Evolutionary conservation across 208 protist species (phyloP), one percentile per base, ranked within the genome.

Genomic region (Trypanosoma mega): DNA sequence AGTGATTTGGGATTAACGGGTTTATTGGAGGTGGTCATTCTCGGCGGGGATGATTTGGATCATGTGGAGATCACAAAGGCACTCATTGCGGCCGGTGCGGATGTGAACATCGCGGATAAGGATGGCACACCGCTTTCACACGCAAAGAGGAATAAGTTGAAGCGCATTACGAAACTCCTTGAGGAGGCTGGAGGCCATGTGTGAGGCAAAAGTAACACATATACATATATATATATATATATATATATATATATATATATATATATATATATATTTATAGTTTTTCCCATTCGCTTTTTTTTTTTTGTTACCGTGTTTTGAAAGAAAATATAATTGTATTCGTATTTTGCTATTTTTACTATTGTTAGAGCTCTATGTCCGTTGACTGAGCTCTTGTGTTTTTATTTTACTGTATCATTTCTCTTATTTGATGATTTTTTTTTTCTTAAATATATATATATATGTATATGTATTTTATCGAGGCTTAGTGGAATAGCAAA

Each of bases 51-150:
- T 27, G 80, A 82, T 45, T 31, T 55, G n/a, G 74, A 80, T 33
- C 80, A 86, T 39, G 75, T 86, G 1, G 69, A 80, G 36, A 80
- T 82, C 59, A 74, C 79, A 44, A 74, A 71, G 70, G 59, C 76
- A 33, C 54, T 87, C 34, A 80, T 87, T 34, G 72, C 41, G 21
- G 48, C 72, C 16, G 75, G 75, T 21, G 75, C 66, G 11, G 62
- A 82, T 57, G 70, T 86, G 7, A 72, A 86, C 44, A 46, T 74
- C 41, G 50, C 61, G 20, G 72, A 86, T 21, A 71, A 56, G 4
- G 41, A 74, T 0, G 72, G 74, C 31, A 80, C 75, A n/a, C 69
- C 80, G 14, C 69, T 86, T 41, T 72, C 52, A 30, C 61, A 80
- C n/a, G 80, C 80, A 26, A 68, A 63, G 11, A 68, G 77, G 64